A percentile compares a stretch with the other conserved stretches of the same genome.
Conservation (phyloP, 129 eudicot genomes). For the Artemisia tridentata region DNA sequence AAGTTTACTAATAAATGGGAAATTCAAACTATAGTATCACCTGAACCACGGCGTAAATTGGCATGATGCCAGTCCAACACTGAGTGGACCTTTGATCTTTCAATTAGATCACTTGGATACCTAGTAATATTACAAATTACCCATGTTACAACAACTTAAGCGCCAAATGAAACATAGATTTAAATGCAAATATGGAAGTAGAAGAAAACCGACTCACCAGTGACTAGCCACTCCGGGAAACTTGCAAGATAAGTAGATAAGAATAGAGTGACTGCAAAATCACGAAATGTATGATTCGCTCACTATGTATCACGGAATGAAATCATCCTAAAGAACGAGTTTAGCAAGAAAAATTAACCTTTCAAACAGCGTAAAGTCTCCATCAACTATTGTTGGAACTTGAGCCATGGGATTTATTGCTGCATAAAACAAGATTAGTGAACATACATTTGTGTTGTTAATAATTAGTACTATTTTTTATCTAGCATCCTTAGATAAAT, state of each 20-base stretch:
- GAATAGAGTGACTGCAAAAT: conserved; percentile 75
- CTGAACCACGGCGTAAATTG: conserved; percentile 78
- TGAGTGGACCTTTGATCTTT: conserved; percentile 74
- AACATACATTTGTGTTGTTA: neutral
- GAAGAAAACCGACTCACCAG: conserved; percentile 51
- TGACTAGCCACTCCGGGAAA: conserved; percentile 73
- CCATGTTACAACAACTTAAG: neutral
- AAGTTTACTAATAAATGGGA: neutral
- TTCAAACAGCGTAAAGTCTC: conserved; percentile 75
- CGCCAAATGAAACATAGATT: neutral
- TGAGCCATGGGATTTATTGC: conserved; percentile 71
- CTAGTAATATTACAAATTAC: conserved; percentile 27
- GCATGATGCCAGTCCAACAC: conserved; percentile 96
- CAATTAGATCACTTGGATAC: conserved; percentile 79
- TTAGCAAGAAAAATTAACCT: conserved; percentile 41
- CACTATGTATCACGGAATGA: neutral
- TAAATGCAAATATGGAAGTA: neutral
- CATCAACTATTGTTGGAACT: conserved; percentile 79
- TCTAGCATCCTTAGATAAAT: too few relatives aligned
- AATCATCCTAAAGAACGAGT: neutral
- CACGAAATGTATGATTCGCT: too few relatives aligned
- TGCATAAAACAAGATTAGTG: conserved; percentile 31
- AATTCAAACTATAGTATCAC: conserved; percentile 24
- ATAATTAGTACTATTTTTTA: too few relatives aligned
- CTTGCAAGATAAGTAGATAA: conserved; percentile 62